Evolutionary conservation across 768 basidiomycete genomes (phyloP).

Genomic region (Auriculariales sp.): DNA sequence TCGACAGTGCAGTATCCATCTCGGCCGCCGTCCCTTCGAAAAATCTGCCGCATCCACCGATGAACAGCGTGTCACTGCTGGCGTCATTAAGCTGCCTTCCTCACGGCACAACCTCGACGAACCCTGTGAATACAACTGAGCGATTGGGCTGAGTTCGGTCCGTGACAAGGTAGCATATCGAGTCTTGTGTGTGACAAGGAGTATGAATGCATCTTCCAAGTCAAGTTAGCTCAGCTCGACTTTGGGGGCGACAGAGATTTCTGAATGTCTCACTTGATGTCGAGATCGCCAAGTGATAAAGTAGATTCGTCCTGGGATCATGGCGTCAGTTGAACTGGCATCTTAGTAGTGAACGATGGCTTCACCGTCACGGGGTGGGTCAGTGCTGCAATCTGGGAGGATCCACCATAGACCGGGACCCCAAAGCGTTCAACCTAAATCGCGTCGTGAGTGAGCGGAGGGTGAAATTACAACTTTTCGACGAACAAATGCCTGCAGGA

Average conservation of each 20-base stretch:
- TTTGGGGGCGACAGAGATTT: neutral
- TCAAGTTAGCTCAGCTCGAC: slow-evolving; percentile 4
- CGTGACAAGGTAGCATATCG: slow-evolving; percentile 80
- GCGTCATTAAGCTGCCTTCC: neutral
- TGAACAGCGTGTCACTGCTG: slow-evolving; percentile 65
- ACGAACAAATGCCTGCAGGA: slow-evolving; percentile 16
- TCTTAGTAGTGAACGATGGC: slow-evolving; percentile 65
- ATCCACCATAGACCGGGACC: slow-evolving; percentile 69
- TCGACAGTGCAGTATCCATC: slow-evolving; percentile 65
- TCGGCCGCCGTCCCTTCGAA: slow-evolving; percentile 72
- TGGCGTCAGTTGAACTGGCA: too few relatives aligned
- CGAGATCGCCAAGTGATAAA: slow-evolving; percentile 14
- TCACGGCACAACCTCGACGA: slow-evolving; percentile 2
- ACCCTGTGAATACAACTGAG: slow-evolving; percentile 83
- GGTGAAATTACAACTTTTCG: too few relatives aligned
- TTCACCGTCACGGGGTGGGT: slow-evolving; percentile 68
- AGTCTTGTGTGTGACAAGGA: slow-evolving; percentile 93
- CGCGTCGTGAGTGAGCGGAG: too few relatives aligned
- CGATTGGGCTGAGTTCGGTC: slow-evolving; percentile 30
- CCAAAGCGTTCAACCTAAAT: too few relatives aligned
- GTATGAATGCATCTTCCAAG: slow-evolving; percentile 59
- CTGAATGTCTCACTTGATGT: slow-evolving; percentile 16
- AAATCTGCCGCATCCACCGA: slow-evolving; percentile 80
- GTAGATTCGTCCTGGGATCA: slow-evolving; percentile 4
- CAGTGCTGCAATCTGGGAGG: slow-evolving; percentile 46